These are phyloP conservation scores for Obba rivulosa DNA, from an alignment of 768 basidiomycete genomes.

Conservation along the genomic window DNA sequence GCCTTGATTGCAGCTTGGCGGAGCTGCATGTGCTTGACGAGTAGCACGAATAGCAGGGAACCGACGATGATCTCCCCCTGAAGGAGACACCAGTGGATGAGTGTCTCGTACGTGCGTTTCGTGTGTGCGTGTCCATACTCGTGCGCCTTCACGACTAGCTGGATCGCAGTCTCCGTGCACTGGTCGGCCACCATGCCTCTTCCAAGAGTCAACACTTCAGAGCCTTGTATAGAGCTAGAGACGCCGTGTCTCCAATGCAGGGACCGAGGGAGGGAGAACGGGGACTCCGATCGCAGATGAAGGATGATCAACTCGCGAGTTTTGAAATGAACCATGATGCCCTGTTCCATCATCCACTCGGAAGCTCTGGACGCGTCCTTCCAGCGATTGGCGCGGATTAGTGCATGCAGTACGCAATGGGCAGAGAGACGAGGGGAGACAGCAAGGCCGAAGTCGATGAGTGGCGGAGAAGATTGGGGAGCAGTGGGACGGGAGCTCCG, in stretches of 20 bases:
- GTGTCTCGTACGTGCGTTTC: constrained; percentile 51
- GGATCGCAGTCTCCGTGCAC: constrained; percentile 45
- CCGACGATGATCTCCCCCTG: constrained; percentile 81
- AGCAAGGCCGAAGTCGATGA: constrained; percentile 41
- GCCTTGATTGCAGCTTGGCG: constrained; percentile 8
- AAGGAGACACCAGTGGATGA: constrained; percentile 60
- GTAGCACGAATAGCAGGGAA: constrained; percentile 58
- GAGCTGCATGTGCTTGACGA: constrained; percentile 60
- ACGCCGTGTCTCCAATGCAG: constrained; percentile 2
- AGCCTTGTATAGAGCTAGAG: not conserved
- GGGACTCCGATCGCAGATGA: constrained; percentile 16
- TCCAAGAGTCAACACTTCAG: constrained; percentile 23
- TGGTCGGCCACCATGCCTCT: constrained; percentile 32
- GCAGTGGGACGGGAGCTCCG: constrained; percentile 12
- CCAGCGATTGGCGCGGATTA: constrained; percentile 47
- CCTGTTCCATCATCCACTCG: constrained; percentile 46
- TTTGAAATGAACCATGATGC: constrained; percentile 41
- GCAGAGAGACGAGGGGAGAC: constrained; percentile 57
- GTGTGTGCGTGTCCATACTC: constrained; percentile 50
- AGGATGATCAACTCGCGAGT: constrained; percentile 46
- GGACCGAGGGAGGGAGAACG: constrained; percentile 12
- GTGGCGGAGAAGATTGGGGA: not conserved
- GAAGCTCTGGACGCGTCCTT: constrained; percentile 46
- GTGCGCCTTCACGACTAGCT: constrained; percentile 49
- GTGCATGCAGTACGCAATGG: constrained; percentile 60